Evolutionary conservation across 2,329 filamentous ascomycete genomes (phyloP).

Genomic region (Pestalotiopsis fici): DNA sequence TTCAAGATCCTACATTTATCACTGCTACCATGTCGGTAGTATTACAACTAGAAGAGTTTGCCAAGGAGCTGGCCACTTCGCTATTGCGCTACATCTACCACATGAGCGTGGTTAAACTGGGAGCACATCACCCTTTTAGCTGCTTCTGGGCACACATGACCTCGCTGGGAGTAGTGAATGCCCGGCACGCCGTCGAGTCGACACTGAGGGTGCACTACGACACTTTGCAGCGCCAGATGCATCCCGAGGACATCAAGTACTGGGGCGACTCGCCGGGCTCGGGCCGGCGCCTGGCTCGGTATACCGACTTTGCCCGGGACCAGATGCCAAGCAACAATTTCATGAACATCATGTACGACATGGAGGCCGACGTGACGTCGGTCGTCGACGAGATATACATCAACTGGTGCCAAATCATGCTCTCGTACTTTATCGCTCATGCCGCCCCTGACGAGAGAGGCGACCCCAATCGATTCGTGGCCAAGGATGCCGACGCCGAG

Average conservation of each 20-base stretch:
- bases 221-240: neutral
- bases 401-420: neutral
- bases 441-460: neutral
- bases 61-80: slow-evolving; percentile 7
- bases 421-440: neutral
- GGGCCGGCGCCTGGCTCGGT: neutral
- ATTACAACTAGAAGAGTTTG: slow-evolving; percentile 1
- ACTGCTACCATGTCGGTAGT: slow-evolving; percentile 1
- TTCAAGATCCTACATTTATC: slow-evolving; percentile 8
- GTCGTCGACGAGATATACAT: neutral
- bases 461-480: neutral
- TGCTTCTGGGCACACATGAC: slow-evolving; percentile 9
- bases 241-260: neutral
- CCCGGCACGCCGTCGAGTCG: neutral
- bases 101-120: slow-evolving; percentile 10
- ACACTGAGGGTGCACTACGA: neutral
- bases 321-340: neutral
- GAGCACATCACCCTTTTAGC: slow-evolving; percentile 7
- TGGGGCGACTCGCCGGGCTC: neutral
- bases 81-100: slow-evolving; percentile 10
- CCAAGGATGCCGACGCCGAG: neutral
- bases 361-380: neutral
- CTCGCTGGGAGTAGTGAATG: neutral
- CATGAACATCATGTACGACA: neutral
- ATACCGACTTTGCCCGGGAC: neutral